Evolutionary conservation across 495 filamentous ascomycete species (phyloP), one percentile per base, ranked within the genome.

Genomic region (Aspergillus asperescens): DNA sequence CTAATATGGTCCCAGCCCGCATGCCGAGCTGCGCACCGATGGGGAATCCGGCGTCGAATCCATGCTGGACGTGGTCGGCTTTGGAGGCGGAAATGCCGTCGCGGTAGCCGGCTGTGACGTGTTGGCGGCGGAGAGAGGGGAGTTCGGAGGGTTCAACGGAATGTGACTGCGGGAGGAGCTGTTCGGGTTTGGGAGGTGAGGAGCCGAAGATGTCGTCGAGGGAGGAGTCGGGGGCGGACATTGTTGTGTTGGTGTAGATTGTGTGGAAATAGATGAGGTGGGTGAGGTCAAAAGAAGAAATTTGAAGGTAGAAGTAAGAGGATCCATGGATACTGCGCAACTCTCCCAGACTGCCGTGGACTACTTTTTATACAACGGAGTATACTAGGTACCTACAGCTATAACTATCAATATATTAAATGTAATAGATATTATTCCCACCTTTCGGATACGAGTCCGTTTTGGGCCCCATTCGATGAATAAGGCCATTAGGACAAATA

Each of bases 41-140:
- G 1, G 76, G 65, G 54, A 87, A 97, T 0, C 90, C 91, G 48
- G 90, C 86, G 64, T 97, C 93, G 62, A 97, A 96, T 6, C 93
- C 92, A 15, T 68, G 65, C 62, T 97, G 92, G 10, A 94, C 77
- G 54, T 78, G 79, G 42, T 74, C 57, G 12, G 74, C 70, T 66
- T 96, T 96, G 16, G 84, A 85, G 3, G 63, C 60, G 3, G 86
- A 74, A 54, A 96, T 81, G 51, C 93, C 92, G 54, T 92, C 88
- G 52, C 92, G 84, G 70, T 96, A 97, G 43, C 93, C 92, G n/a
- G 86, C 82, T 7, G 84, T 96, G 28, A 80, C 77, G 67, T 96
- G 91, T 53, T 81, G 81, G 35, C 78, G 72, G 53, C 81, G 82
- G 12, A 94, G 79, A 45, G 84, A 80, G n/a, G 86, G 85, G 43